Conservation (phyloP, 1,139 yeast genomes). For the Taphrina deformans region DNA sequence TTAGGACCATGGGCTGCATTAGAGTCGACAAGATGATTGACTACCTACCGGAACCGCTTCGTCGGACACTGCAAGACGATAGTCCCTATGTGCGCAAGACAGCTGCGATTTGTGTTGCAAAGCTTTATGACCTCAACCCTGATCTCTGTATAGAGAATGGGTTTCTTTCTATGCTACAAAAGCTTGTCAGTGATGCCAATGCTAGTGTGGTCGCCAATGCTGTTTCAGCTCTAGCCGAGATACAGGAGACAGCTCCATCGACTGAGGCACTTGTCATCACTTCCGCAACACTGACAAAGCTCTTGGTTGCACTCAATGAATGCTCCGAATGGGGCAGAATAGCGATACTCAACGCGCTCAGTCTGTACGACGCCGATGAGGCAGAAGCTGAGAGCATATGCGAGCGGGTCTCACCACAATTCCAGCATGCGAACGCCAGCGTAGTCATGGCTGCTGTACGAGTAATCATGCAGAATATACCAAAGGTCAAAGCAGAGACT, state of each 20-base stretch:
- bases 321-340: slow-evolving; percentile 99
- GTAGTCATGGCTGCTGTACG: slow-evolving; percentile 87
- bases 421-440: slow-evolving; percentile 96
- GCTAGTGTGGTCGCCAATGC: slow-evolving; percentile 97
- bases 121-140: slow-evolving; percentile 82
- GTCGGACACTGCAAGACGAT: slow-evolving; percentile 79
- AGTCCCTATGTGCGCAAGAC: slow-evolving; percentile 97
- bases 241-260: slow-evolving; percentile 66
- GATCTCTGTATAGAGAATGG: slow-evolving; percentile 84
- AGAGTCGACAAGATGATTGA: slow-evolving; percentile 94
- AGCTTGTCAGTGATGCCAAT: slow-evolving; percentile 78
- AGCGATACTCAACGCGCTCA: slow-evolving; percentile 76
- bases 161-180: slow-evolving; percentile 67
- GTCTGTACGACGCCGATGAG: slow-evolving; percentile 61
- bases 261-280: slow-evolving; percentile 51
- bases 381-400: slow-evolving; percentile 81
- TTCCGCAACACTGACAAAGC: slow-evolving; percentile 57
- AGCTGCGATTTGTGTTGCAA: slow-evolving; percentile 96
- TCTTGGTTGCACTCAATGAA: slow-evolving; percentile 83
- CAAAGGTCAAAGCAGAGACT: slow-evolving; percentile 53
- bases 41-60: slow-evolving; percentile 86
- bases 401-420: slow-evolving; percentile 89
- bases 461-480: slow-evolving; percentile 72
- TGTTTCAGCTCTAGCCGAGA: slow-evolving; percentile 79
- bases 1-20: slow-evolving; percentile 98